Evolutionary conservation across 495 filamentous ascomycete genomes (phyloP), one percentile per base, ranked within the genome.

Genomic region (Penicillium argentinense): DNA sequence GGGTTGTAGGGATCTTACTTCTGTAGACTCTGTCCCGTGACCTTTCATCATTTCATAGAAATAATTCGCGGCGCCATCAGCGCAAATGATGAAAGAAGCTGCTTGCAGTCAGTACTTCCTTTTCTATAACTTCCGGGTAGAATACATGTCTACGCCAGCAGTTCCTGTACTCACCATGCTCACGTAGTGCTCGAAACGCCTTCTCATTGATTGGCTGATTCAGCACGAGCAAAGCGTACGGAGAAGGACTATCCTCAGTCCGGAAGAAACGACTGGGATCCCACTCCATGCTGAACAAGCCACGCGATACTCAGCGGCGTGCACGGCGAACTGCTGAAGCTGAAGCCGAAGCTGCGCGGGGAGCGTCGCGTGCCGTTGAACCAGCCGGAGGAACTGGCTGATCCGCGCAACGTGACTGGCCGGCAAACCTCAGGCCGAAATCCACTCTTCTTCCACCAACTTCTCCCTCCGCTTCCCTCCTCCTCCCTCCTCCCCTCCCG

Each of bases 11-110:
- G 32, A 12, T 26, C 67, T 57, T 68, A 81, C 78, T 61, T 63
- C 67, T 16, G 43, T 60, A 33, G 38, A 52, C 56, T 75, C 66
- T 27, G 51, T 53, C 8, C 49, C 61, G 11, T 50, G 54, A 6
- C 25, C 39, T 53, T 67, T 63, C 52, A 67, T 59, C 56, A 67
- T 58, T 23, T 91, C 82, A 50, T 85, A 81, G 24, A 96, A 74
- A 9, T 77, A 74, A 66, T 98, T 97, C 33, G 91, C 90, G 18
- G 89, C 93, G 26, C 93, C 93, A 72, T 98, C 93, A 19, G 89
- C 93, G 53, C 87, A 93, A 39, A 96, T 67, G 5, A 73, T 78
- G 27, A 76, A 71, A 14, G 62, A 63, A 37, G 84, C 83, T 87
- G 38, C 48, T n/a, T n/a, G n/a, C n/a, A n/a, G n/a, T n/a, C n/a